phyloP scores from a whole-genome alignment of 75 land plant genomes.

The Larix kaempferi region DNA sequence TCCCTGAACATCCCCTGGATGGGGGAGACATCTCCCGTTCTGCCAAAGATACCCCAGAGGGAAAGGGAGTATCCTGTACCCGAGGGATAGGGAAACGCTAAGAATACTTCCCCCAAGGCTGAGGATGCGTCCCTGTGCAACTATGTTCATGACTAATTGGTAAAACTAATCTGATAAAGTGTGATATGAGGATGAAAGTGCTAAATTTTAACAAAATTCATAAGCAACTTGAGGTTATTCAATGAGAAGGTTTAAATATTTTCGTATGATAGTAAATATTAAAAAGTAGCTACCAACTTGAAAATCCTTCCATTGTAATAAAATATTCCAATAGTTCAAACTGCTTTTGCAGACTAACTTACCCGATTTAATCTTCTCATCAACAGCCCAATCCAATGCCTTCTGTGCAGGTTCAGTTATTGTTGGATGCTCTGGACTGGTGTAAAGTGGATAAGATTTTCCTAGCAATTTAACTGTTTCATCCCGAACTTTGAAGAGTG shows the following conservation, averaged over 20 bases:
- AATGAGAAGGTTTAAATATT: neutral
- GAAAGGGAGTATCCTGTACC: no score
- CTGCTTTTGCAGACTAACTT: conserved; percentile 3
- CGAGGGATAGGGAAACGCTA: no score
- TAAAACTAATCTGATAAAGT: neutral
- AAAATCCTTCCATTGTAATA: neutral
- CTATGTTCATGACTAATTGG: neutral
- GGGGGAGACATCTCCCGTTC: no score
- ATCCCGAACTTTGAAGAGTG: conserved; percentile 68
- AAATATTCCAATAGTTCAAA: neutral
- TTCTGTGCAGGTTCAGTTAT: conserved; percentile 76
- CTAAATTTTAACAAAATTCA: neutral
- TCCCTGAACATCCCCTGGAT: no score
- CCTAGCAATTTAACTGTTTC: conserved; percentile 68
- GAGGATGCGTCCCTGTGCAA: no score
- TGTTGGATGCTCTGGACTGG: conserved; percentile 70
- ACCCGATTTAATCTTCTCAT: conserved; percentile 73
- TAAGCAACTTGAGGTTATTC: neutral
- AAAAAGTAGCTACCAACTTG: neutral
- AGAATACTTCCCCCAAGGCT: no score
- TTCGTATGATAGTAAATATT: neutral
- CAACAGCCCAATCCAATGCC: conserved; percentile 83
- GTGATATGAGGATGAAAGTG: conserved; percentile 3
- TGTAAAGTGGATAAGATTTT: conserved; percentile 49
- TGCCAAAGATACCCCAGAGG: no score